A percentile compares a stretch with the other conserved stretches of the same genome.
Conservation (phyloP, 2,329 filamentous ascomycete genomes). For the Pleomassaria siparia region DNA sequence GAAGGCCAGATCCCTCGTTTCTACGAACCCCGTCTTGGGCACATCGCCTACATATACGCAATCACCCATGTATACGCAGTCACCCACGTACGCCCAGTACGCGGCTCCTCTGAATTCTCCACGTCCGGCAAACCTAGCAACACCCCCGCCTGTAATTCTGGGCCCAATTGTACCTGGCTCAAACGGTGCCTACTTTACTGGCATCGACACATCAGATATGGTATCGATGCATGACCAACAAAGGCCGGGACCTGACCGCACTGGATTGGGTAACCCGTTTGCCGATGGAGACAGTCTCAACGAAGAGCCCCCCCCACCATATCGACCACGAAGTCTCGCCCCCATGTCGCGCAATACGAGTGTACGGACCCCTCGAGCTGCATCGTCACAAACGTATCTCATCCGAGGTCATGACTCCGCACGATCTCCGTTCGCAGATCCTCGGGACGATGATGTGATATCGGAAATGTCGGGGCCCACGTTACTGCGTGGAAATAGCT, state of each 20-base stretch:
- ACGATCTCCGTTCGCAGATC: slow-evolving; percentile 39
- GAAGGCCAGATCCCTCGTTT: slow-evolving; percentile 20
- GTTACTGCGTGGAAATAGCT: slow-evolving; percentile 11
- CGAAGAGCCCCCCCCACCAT: slow-evolving; percentile 40
- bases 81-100: not conserved
- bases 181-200: slow-evolving; percentile 39
- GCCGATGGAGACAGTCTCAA: slow-evolving; percentile 29
- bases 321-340: slow-evolving; percentile 36
- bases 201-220: slow-evolving; percentile 42
- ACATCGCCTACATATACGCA: not conserved
- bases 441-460: slow-evolving; percentile 28
- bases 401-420: slow-evolving; percentile 11
- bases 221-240: slow-evolving; percentile 31
- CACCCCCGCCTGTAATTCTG: slow-evolving; percentile 34
- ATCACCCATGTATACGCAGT: not conserved
- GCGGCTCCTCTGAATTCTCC: slow-evolving; percentile 14
- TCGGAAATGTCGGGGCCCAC: slow-evolving; percentile 31
- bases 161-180: slow-evolving; percentile 35
- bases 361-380: slow-evolving; percentile 20
- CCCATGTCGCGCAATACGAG: slow-evolving; percentile 38
- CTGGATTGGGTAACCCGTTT: slow-evolving; percentile 30
- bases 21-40: slow-evolving; percentile 20
- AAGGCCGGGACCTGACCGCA: too few relatives aligned
- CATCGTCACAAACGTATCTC: slow-evolving; percentile 25
- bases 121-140: slow-evolving; percentile 11